Conservation (phyloP, 2,329 filamentous ascomycete species). For the Nemania abortiva region DNA sequence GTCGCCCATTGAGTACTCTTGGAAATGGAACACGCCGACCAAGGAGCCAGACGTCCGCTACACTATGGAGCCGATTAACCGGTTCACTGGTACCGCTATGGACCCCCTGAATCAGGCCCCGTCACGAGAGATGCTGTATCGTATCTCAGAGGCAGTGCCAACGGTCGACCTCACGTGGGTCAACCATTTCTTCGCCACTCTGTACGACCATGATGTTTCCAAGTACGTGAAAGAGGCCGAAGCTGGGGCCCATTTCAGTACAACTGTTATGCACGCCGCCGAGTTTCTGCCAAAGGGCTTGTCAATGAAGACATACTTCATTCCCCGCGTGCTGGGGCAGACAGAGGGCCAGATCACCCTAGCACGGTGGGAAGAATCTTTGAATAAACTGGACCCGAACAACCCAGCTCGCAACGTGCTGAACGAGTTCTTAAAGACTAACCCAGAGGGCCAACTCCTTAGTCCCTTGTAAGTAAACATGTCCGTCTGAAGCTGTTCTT, state of each 20-base stretch:
- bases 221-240: slow-evolving; percentile 29
- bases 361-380: slow-evolving; percentile 20
- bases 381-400: slow-evolving; percentile 20
- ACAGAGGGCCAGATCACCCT: slow-evolving; percentile 9
- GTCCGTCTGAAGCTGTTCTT: background rate
- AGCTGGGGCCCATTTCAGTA: slow-evolving; percentile 9
- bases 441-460: slow-evolving; percentile 32
- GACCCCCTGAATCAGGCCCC: slow-evolving; percentile 45
- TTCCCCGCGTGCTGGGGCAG: slow-evolving; percentile 29
- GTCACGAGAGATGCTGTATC: slow-evolving; percentile 29
- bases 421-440: slow-evolving; percentile 27
- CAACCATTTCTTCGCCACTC: slow-evolving; percentile 34
- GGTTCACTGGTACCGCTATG: slow-evolving; percentile 31
- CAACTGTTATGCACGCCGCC: slow-evolving; percentile 25
- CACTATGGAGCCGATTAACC: slow-evolving; percentile 39
- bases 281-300: slow-evolving; percentile 28
- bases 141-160: slow-evolving; percentile 28
- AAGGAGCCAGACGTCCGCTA: slow-evolving; percentile 31
- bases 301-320: slow-evolving; percentile 43
- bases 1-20: slow-evolving; percentile 34
- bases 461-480: slow-evolving; percentile 29
- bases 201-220: slow-evolving; percentile 33
- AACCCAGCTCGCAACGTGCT: slow-evolving; percentile 32
- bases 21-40: slow-evolving; percentile 35
- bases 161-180: slow-evolving; percentile 35